Evolutionary conservation across 2,329 filamentous ascomycete genomes (phyloP), one percentile per base, ranked within the genome.

Genomic region (Graphium sp.): DNA sequence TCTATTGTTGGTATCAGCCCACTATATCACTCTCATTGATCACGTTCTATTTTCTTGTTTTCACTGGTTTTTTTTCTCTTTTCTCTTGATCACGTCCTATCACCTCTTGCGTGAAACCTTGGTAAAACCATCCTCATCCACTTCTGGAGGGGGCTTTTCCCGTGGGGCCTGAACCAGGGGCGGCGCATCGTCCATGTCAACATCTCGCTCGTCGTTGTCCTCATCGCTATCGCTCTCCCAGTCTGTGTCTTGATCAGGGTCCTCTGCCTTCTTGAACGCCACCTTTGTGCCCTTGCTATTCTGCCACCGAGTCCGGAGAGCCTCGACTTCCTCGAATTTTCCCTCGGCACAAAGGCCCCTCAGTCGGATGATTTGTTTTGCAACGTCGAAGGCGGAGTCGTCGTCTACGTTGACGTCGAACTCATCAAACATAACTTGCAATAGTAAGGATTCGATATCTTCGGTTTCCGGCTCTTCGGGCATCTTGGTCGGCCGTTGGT

Each of bases 391-490:
- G 19, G 74, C 79, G 26, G 76, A 87, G 41, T 84, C 85, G 50
- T 98, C 89, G 44, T 95, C 89, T 17, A 94, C 70, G 32, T 81
- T 76, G 31, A 89, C 78, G 43, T 93, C 84, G 45, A 95, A 98
- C 53, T 98, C 89, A 55, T 95, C 89, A 36, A 79, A 67, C 77
- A 95, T 89, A 35, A 93, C 74, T 44, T 94, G 81, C 26, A 93
- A 60, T 26, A 95, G 60, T 29, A 91, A 73, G 22, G 76, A 66
- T 57, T 95, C 72, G 12, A 66, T 57, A 40, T 93, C 79, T 8
- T 36, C 35, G 13, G 24, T 27, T n/a, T n/a, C n/a, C 8, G 80
- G 62, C 39, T 71, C 65, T 13, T 60, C 55, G 14, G 39, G 35
- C 31, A n/a, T n/a, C 35, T 34, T 21, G 29, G 29, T 22, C n/a